Conservation (phyloP, 176 grass and related monocot species). For the Saccharum spontaneum region DNA sequence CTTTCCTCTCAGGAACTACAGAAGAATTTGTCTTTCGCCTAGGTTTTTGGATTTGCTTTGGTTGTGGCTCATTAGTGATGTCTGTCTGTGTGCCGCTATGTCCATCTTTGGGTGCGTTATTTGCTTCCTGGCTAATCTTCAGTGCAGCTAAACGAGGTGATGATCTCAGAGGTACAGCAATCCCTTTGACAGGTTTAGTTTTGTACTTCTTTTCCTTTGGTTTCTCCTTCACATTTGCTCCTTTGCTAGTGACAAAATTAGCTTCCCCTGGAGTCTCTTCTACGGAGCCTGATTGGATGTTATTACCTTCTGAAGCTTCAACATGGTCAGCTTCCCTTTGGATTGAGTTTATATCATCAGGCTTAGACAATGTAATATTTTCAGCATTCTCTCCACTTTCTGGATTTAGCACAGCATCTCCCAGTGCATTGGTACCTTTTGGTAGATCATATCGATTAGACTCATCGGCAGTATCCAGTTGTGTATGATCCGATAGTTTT, state of each 20-base stretch:
- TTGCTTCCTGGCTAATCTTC: conserved; percentile 34
- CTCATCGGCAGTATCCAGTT: conserved; percentile 14
- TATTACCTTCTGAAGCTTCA: conserved; percentile 30
- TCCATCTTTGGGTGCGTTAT: conserved; percentile 6
- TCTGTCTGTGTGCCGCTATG: not conserved
- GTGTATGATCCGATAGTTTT: conserved; percentile 24
- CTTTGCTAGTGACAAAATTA: conserved; percentile 26
- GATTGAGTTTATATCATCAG: conserved; percentile 1
- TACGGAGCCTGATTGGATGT: not conserved
- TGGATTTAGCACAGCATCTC: not conserved
- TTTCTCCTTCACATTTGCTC: conserved; percentile 16
- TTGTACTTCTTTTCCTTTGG: conserved; percentile 40
- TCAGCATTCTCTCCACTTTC: conserved; percentile 3
- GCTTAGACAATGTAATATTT: conserved; percentile 8
- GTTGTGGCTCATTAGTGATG: conserved; percentile 2
- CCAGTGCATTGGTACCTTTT: not conserved
- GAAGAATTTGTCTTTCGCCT: conserved; percentile 28
- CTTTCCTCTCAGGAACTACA: conserved; percentile 31
- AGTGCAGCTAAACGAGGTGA: conserved; percentile 67
- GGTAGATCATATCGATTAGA: not conserved
- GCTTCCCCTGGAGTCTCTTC: conserved; percentile 10
- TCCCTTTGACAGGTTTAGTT: conserved; percentile 37
- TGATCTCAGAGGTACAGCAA: conserved; percentile 40
- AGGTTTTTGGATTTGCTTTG: conserved; percentile 17
- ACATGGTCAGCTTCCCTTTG: conserved; percentile 11